Conservation (phyloP, 768 basidiomycete species). For the Phylloporus sp. region DNA sequence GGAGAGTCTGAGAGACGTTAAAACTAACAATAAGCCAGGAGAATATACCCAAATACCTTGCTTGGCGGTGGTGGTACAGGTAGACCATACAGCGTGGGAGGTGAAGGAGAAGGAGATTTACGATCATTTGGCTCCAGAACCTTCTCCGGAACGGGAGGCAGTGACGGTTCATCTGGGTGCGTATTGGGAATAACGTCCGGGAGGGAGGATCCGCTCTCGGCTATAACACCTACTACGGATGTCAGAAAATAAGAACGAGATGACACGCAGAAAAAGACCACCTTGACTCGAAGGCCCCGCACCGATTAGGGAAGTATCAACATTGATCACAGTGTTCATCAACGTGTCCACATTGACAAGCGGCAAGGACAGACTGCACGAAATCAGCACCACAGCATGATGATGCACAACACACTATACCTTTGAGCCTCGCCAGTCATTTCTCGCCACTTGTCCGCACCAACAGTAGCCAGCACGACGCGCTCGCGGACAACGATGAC, state of each 20-base stretch:
- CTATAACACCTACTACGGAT: background rate
- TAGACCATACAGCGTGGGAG: slow-evolving; percentile 15
- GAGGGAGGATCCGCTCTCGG: slow-evolving; percentile 32
- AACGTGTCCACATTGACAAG: slow-evolving; percentile 46
- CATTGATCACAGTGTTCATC: slow-evolving; percentile 43
- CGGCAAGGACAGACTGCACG: slow-evolving; percentile 35
- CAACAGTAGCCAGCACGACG: slow-evolving; percentile 46
- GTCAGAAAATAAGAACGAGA: background rate
- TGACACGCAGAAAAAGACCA: background rate
- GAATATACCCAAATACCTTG: slow-evolving; percentile 10
- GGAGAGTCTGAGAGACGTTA: slow-evolving; percentile 17
- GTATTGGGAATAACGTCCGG: slow-evolving; percentile 52
- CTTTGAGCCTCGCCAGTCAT: slow-evolving; percentile 46
- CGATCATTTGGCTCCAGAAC: slow-evolving; percentile 16
- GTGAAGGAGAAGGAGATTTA: slow-evolving; percentile 16
- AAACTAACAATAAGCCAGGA: background rate
- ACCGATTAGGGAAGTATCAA: slow-evolving; percentile 32
- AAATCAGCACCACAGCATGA: slow-evolving; percentile 6
- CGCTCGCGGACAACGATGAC: slow-evolving; percentile 49
- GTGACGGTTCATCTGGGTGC: slow-evolving; percentile 45
- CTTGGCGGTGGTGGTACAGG: slow-evolving; percentile 22
- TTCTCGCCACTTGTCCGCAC: slow-evolving; percentile 49
- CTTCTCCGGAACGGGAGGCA: slow-evolving; percentile 20
- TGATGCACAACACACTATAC: slow-evolving; percentile 31
- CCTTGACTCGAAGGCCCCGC: slow-evolving; percentile 20